Conservation (phyloP, 768 basidiomycete species). For the Mycena maculata region DNA sequence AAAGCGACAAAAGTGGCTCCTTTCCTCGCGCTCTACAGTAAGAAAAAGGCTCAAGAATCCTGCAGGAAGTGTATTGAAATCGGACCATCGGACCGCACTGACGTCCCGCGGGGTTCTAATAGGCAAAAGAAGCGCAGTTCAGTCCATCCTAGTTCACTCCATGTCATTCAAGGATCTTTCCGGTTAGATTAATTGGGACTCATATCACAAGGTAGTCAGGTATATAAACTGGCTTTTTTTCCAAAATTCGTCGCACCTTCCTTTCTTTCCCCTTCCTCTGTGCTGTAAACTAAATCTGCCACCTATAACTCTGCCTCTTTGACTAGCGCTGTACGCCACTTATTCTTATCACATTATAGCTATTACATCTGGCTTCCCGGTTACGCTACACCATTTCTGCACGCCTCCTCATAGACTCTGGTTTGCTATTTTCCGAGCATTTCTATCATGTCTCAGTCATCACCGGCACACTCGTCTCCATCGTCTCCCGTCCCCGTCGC, state of each 20-base stretch:
- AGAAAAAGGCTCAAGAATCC: background rate
- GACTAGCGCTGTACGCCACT: constrained; percentile 25
- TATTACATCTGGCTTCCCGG: constrained; percentile 32
- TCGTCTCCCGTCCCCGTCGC: constrained; percentile 6
- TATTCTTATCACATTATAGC: constrained; percentile 33
- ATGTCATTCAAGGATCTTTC: background rate
- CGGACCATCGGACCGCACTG: constrained; percentile 21
- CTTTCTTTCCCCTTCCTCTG: constrained; percentile 14
- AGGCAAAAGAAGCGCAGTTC: constrained; percentile 11
- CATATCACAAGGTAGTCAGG: constrained; percentile 15
- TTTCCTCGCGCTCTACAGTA: background rate
- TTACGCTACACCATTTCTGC: constrained; percentile 21
- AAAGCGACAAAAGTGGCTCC: background rate
- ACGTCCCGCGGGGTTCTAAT: constrained; percentile 9
- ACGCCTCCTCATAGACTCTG: constrained; percentile 15
- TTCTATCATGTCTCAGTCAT: constrained; percentile 23
- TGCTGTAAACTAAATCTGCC: constrained; percentile 21
- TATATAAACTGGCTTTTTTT: constrained; percentile 18
- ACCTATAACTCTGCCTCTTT: constrained; percentile 23
- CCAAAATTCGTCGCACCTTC: background rate
- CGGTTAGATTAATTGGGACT: constrained; percentile 18
- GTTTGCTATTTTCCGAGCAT: constrained; percentile 26
- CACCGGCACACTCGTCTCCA: constrained; percentile 15
- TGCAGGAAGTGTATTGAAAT: background rate
- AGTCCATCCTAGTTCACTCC: constrained; percentile 8